These are phyloP conservation scores for Puccinia polysora DNA, from an alignment of 1,284 basidiomycete species.

Conservation along the genomic window DNA sequence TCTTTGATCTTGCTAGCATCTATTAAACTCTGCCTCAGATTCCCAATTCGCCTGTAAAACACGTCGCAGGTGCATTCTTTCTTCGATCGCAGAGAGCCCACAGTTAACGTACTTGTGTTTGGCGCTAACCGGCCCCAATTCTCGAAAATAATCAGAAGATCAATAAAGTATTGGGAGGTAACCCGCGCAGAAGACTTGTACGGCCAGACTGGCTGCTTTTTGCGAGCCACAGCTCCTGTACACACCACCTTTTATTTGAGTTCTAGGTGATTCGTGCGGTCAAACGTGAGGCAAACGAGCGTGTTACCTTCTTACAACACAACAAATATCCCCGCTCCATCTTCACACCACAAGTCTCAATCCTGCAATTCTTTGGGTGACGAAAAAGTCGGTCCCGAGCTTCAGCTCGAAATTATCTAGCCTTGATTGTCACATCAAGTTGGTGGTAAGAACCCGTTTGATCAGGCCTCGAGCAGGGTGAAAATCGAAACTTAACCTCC, in stretches of 20 bases:
- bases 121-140: conserved; percentile 4
- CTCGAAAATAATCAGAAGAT: neutral
- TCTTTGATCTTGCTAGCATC: no score
- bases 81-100: neutral
- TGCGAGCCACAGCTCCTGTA: no score
- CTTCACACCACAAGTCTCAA: conserved; percentile 7
- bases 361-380: conserved; percentile 21
- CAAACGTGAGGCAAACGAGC: conserved; percentile 10
- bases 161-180: no score
- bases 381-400: neutral
- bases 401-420: neutral
- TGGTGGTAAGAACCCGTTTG: conserved; percentile 3
- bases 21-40: no score
- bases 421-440: conserved; percentile 11
- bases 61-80: conserved; percentile 11
- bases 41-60: conserved; percentile 8
- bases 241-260: neutral
- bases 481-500: conserved; percentile 21
- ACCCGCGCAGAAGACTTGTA: no score
- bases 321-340: conserved; percentile 6
- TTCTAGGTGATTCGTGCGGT: conserved; percentile 6
- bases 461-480: neutral
- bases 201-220: no score
- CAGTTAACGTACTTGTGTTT: neutral
- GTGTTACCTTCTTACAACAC: conserved; percentile 22